Percentiles rank a stretch among this genome's conserved stretches.
phyloP scores from a whole-genome alignment of 192 early-diverging fungal genomes.

The Chytriomyces sp. region DNA sequence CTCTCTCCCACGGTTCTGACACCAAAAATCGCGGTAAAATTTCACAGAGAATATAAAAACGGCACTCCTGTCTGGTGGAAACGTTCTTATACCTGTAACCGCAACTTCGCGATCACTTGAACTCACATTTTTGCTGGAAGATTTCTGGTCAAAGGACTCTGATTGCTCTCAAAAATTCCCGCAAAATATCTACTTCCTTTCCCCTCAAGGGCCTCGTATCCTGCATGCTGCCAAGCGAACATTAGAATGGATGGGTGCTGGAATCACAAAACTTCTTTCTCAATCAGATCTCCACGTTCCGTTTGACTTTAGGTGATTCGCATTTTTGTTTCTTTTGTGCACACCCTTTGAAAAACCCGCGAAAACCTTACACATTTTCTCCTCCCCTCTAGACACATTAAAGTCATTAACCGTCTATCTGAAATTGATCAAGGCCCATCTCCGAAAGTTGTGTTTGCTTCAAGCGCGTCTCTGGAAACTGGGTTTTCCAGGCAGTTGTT shows the following conservation, averaged over 20 bases:
- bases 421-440: conserved; percentile 70
- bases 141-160: conserved; percentile 73
- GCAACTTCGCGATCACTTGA: conserved; percentile 90
- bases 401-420: conserved; percentile 44
- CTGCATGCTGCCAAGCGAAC: conserved; percentile 86
- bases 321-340: conserved; percentile 13
- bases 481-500: conserved; percentile 86
- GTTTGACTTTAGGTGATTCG: conserved; percentile 81
- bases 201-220: conserved; percentile 74
- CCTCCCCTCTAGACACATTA: conserved; percentile 5
- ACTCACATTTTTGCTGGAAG: conserved; percentile 85
- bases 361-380: conserved; percentile 9
- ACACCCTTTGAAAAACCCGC: background rate
- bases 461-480: conserved; percentile 75
- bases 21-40: background rate
- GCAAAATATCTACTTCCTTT: conserved; percentile 70
- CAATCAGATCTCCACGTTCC: conserved; percentile 76
- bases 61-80: conserved; percentile 69
- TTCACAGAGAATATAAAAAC: conserved; percentile 65
- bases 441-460: conserved; percentile 86
- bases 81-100: conserved; percentile 88
- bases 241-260: conserved; percentile 95
- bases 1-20: background rate
- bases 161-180: conserved; percentile 61
- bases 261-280: conserved; percentile 71